phyloP scores from a whole-genome alignment of 306 rosid species.

The Cercis canadensis region DNA sequence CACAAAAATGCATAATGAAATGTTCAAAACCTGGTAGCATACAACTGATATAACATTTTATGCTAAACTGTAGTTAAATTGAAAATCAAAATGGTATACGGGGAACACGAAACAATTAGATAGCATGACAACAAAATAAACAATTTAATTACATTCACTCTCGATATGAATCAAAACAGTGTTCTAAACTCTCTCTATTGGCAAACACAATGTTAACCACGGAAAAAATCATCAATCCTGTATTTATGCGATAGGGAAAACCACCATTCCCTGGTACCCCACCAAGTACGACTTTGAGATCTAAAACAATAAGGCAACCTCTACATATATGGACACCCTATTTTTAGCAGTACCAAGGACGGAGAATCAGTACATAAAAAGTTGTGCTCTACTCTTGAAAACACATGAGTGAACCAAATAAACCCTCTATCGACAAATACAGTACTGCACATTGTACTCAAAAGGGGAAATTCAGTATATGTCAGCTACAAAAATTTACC shows the following conservation, averaged over 20 bases:
- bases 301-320: too few species aligned
- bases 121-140: background rate
- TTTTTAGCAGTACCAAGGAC: background rate
- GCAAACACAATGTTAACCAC: too few species aligned
- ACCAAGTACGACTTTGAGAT: too few species aligned
- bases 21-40: background rate
- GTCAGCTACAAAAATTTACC: too few species aligned
- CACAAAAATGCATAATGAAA: conserved; percentile 6
- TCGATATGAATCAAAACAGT: too few species aligned
- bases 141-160: background rate
- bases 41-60: background rate
- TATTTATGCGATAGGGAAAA: too few species aligned
- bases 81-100: conserved; percentile 4
- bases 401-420: conserved; percentile 19
- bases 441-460: background rate
- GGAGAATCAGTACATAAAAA: background rate
- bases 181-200: too few species aligned
- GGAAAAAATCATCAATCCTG: too few species aligned
- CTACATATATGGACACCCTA: too few species aligned
- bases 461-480: background rate
- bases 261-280: too few species aligned
- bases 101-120: background rate
- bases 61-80: too few species aligned
- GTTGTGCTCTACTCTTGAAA: conserved; percentile 2
- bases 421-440: background rate